A percentile compares a stretch with the other conserved stretches of the same genome.
These are phyloP conservation scores for Casaregolazyma lundiana DNA, from an alignment of 1,139 yeast genomes.

Conservation along the genomic window DNA sequence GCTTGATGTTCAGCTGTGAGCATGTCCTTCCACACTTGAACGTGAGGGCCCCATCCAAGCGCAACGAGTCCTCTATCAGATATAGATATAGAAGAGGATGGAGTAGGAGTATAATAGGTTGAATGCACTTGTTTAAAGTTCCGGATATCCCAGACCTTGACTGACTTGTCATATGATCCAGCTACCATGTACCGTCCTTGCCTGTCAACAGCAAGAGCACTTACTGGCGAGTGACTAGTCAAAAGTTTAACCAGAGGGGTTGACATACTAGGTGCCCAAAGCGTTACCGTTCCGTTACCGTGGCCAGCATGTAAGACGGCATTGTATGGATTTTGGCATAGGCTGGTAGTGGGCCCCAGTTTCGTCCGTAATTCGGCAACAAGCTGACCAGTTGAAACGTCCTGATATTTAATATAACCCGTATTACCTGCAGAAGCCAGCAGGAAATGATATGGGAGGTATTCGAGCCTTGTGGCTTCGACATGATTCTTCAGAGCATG, in stretches of 20 bases:
- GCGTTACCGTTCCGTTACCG: slow-evolving; percentile 83
- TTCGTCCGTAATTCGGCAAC: slow-evolving; percentile 83
- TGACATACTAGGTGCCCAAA: slow-evolving; percentile 91
- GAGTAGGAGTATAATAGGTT: slow-evolving; percentile 74
- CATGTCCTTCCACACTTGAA: slow-evolving; percentile 53
- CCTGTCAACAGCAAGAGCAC: slow-evolving; percentile 82
- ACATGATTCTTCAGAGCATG: slow-evolving; percentile 89
- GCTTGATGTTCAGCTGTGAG: slow-evolving; percentile 44
- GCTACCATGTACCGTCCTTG: slow-evolving; percentile 94
- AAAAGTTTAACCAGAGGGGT: slow-evolving; percentile 82
- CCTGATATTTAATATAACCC: slow-evolving; percentile 87
- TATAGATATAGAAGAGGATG: slow-evolving; percentile 72
- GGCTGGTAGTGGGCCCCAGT: slow-evolving; percentile 81
- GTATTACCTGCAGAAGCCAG: slow-evolving; percentile 84
- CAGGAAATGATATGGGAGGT: slow-evolving; percentile 87
- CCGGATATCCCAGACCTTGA: slow-evolving; percentile 93
- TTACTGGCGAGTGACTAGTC: slow-evolving; percentile 79
- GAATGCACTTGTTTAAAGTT: slow-evolving; percentile 60
- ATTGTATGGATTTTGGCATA: slow-evolving; percentile 92
- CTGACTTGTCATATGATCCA: slow-evolving; percentile 77
- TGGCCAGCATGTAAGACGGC: slow-evolving; percentile 95
- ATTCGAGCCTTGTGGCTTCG: slow-evolving; percentile 78
- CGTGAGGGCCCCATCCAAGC: slow-evolving; percentile 93
- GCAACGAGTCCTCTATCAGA: slow-evolving; percentile 86
- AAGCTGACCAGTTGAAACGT: slow-evolving; percentile 85